Evolutionary conservation across 148 eudicot species (phyloP), one percentile per base, ranked within the genome.

Genomic region (Arctostaphylos glauca): DNA sequence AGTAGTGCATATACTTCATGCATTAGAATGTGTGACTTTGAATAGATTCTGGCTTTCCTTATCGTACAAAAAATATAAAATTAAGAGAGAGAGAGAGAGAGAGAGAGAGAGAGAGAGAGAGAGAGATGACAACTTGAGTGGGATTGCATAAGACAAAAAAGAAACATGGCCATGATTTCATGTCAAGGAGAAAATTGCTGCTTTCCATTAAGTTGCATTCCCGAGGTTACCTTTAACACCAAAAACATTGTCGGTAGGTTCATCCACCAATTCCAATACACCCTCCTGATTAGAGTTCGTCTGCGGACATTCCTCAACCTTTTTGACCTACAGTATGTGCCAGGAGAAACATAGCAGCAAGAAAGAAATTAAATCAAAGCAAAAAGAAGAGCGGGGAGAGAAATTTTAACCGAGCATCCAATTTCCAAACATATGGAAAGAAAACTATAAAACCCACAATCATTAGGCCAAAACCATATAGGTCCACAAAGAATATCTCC

Each of bases 151-250:
- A 64, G 25, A 64, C 71, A 64, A 6, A 64, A 6, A 8, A 41
- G n/a, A 71, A 9, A 9, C 31, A 67, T 21, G 3, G 6, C 70
- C 38, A 3, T 19, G 70, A 23, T 25, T 64, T 64, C 43, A 23
- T 47, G 46, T 44, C 23, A 73, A 73, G 38, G 23, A 47, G 13
- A 73, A 47, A 60, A 43, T 19, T 16, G 2, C 10, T 18, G 68
- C 52, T 44, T 52, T 56, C 59, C 25, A 18, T 82, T 79, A 7
- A 14, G 52, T 43, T 3, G 66, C 71, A 72, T 43, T 85, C 7
- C 55, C 48, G 38, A 21, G 5, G 8, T 74, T 87, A 95, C 98
- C 96, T 89, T 86, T 90, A 74, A 83, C 86, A 82, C 85, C 90
- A 74, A 76, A 44, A 80, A 81, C 81, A 76, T 25, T 58, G 73